Evolutionary conservation across 495 filamentous ascomycete species (phyloP).

Genomic region (Penicillium ucsense): DNA sequence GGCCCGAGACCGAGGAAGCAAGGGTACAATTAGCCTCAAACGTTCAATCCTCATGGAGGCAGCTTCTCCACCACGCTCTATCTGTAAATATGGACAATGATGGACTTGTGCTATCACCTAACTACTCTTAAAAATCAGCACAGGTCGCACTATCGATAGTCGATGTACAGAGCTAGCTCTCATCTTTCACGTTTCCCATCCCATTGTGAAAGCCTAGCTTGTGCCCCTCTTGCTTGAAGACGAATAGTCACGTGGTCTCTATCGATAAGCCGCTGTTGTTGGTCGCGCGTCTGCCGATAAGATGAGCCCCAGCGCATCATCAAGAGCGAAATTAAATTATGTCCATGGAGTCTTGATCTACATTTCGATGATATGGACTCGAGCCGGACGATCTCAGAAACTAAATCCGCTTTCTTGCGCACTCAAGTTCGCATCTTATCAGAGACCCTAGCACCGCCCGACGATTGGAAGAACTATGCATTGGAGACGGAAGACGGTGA

Average conservation of each 20-base stretch:
- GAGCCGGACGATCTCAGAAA: conserved; percentile 43
- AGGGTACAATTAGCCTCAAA: too few relatives aligned
- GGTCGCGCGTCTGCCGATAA: neutral
- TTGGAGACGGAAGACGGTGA: conserved; percentile 35
- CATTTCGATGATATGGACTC: conserved; percentile 30
- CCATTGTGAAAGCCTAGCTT: too few relatives aligned
- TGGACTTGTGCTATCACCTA: too few relatives aligned
- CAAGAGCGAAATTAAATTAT: neutral
- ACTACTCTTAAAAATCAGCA: too few relatives aligned
- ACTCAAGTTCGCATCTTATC: conserved; percentile 54
- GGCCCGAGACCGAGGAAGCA: conserved; percentile 2
- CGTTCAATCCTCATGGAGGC: too few relatives aligned
- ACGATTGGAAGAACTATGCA: conserved; percentile 45
- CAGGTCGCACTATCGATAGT: too few relatives aligned
- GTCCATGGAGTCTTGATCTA: neutral
- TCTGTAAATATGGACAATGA: too few relatives aligned
- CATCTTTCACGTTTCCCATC: too few relatives aligned
- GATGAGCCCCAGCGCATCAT: neutral
- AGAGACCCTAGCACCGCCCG: conserved; percentile 43
- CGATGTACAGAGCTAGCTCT: too few relatives aligned
- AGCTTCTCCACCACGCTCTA: too few relatives aligned
- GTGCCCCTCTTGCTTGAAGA: neutral
- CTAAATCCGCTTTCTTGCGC: conserved; percentile 56
- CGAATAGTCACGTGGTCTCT: conserved; percentile 8
- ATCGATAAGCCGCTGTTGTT: conserved; percentile 11